Evolutionary conservation across 345 rosid genomes (phyloP), one percentile per base, ranked within the genome.

Genomic region (Arabidopsis suecica): DNA sequence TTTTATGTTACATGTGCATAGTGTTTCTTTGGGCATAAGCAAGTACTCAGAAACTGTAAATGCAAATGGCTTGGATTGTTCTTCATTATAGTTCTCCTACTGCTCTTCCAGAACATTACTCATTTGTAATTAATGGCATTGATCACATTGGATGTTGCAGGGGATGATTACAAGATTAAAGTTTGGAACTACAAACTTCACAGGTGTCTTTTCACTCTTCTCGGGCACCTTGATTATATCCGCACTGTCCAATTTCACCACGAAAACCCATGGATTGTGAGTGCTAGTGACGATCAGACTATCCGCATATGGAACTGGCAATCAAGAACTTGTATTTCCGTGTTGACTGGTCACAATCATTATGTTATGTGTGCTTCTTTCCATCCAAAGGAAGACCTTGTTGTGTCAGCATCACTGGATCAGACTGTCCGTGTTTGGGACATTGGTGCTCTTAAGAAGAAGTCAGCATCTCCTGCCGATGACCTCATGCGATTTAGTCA

Each of bases 261-360:
- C 61, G 99, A 95, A 71, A 82, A 87, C 79, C 98, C 98, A 0
- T 95, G 99, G 99, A 95, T 95, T 42, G 98, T 95, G 73, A 95
- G 99, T 82, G 96, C 99, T 11, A 93, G 99, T 83, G 96, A 95
- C 36, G 99, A 95, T 78, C 99, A 92, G 83, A 95, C 99, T 60
- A 95, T 95, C 53, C 94, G 96, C 76, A 85, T 95, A 61, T 93
- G 99, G 98, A 95, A 95, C 78, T 93, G 99, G 99, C 99, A 95
- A 72, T 95, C 99, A 9, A 87, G 98, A 14, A 92, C 96, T 51
- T 93, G 99, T 77, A 85, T 95, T 54, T 90, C 98, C 32, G 99
- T 93, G 36, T 82, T 95, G 78, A 93, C 99, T 4, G 99, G 99
- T 61, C 98, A 95, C 83, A 91, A 93, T 72, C 98, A 95, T 76